phyloP scores from a whole-genome alignment of 164 flowering plant genomes.

The Vitis rotundifolia region DNA sequence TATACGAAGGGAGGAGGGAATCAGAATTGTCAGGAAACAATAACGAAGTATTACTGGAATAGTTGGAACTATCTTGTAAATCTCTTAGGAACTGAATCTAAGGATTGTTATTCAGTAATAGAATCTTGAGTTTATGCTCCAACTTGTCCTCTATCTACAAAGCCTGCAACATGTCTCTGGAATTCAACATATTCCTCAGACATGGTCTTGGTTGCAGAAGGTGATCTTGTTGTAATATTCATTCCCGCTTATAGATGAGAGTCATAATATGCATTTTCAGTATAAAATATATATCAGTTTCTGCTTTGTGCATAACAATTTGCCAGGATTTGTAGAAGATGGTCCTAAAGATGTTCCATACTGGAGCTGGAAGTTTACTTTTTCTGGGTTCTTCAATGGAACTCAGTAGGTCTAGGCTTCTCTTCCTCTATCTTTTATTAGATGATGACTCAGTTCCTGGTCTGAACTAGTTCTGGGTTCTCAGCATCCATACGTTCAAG shows the following conservation, averaged over 20 bases:
- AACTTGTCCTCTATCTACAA: too few relatives aligned
- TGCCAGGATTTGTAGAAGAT: not conserved
- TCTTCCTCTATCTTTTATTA: too few relatives aligned
- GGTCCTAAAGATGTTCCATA: not conserved
- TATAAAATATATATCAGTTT: too few relatives aligned
- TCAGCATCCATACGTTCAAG: conserved; percentile 50
- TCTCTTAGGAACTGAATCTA: not conserved
- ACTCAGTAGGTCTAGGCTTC: not conserved
- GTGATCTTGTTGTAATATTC: too few relatives aligned
- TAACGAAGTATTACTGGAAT: not conserved
- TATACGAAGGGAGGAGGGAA: not conserved
- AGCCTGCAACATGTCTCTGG: too few relatives aligned
- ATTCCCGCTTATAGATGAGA: too few relatives aligned
- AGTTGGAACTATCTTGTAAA: conserved; percentile 5
- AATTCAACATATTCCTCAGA: too few relatives aligned
- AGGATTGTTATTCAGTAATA: not conserved
- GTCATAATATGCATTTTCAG: too few relatives aligned
- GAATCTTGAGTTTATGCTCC: not conserved
- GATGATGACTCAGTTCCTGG: too few relatives aligned
- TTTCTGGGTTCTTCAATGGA: not conserved
- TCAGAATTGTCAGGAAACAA: not conserved
- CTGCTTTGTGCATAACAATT: too few relatives aligned
- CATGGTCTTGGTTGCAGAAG: too few relatives aligned
- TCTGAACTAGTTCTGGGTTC: not conserved
- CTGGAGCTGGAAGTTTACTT: not conserved